Evolutionary conservation across 805 yeast species (phyloP), one percentile per base, ranked within the genome.

Genomic region (Ogataea methylovora): DNA sequence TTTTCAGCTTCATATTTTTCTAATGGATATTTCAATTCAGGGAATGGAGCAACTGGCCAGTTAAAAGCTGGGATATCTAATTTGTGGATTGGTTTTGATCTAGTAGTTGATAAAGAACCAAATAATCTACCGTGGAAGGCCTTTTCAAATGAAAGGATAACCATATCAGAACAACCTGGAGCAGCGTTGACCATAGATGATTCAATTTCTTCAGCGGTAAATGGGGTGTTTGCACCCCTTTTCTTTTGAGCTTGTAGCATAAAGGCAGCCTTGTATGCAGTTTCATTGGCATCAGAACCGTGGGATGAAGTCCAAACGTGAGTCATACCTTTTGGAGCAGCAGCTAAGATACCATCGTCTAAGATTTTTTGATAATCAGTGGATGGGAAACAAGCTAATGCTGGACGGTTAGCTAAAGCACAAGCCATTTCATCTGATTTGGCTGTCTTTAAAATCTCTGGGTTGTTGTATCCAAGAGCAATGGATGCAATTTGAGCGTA

Each of bases 11-110:
- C 75, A 55, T 76, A 54, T 33, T 73, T 69, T 36, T 76, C 88
- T 52, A 87, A 71, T 39, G 97, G 97, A 60, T 86, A 88, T 60
- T 79, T 66, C 61, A 85, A 79, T 33, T 71, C 49, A 44, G 97
- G 97, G 68, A 79, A 88, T 43, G 73, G 46, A 38, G 78, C 71
- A 49, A 58, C 65, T 35, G 79, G 79, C 79, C 79, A 73, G 40
- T 67, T 55, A 47, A 73, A 73, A 2, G 77, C 73, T n/a, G 79
- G 79, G 28, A 73, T 69, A 39, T 72, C 79, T 48, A 73, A 54
- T 52, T 73, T 73, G 52, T 73, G 79, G 38, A 73, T 60, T 4
- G 77, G 73, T 48, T 73, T 73, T 18, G 77, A 71, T 40, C 77
- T 55, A 9, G 79, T 73, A 17, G 75, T 66, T 4, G 78, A 70